Base-by-base conservation (phyloP, 2,329 filamentous ascomycete genomes). In the Aureobasidium sp. region DNA sequence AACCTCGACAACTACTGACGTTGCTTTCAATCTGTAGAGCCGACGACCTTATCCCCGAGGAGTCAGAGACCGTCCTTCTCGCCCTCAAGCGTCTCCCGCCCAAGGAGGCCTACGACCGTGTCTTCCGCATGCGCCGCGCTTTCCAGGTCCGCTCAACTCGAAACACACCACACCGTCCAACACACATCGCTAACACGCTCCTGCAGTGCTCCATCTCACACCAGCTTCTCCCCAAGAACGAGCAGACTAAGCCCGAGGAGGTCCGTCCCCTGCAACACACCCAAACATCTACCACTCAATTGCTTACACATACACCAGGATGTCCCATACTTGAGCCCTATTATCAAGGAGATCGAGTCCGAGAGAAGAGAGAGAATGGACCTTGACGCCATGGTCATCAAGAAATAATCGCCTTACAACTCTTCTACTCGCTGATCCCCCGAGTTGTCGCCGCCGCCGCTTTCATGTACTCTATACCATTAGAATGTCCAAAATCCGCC, bases 61-160 rank as follows among this genome's bases (percentile, higher is more conserved):
- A 99, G 81, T 88, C 84, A 81, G 89, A 94, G 71, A 79, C 82
- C 62, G 91, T 96, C 71, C 88, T 94, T 78, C 84, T 87, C 70
- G 94, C 94, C 66, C 84, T 99, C 73, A 89, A 90, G 84, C 91
- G 94, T 75, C 89, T 99, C 65, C 85, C 89, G 62, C 84, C 90
- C 71, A 90, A 95, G 82, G 90, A 94, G 75, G 84, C 87, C 71
- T 97, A 97, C 81, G 94, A 99, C 81, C 93, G 94, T 76, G 86
- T 97, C 76, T 99, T 91, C 87, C 92, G 94, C 74, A 85, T 99
- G 78, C 90, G 94, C 80, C 87, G 94, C 79, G 93, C 94, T 71
- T 87, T 95, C 79, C 94, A 99, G 83, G 87, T 89, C 79, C 66
- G 74, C 48, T 34, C 5, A 13, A 11, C 8, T 10, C 39, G 11